Evolutionary conservation across 306 rosid species (phyloP).

Genomic region (Hippophae gyantsensis): DNA sequence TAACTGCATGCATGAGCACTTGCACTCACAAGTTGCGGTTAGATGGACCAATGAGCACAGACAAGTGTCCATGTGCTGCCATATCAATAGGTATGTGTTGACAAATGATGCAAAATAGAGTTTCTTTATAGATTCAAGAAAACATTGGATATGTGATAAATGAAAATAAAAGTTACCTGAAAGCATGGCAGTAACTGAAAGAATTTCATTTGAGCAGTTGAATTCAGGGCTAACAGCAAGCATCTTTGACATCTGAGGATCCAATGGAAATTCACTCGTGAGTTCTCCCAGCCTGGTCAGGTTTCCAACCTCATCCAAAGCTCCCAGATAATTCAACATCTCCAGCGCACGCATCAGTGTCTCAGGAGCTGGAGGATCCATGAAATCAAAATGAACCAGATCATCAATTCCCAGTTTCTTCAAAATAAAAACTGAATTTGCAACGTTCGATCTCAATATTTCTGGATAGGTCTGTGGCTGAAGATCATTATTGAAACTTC

Average conservation of each 20-base stretch:
- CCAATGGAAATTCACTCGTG: conserved; percentile 69
- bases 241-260: conserved; percentile 86
- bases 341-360: conserved; percentile 71
- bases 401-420: conserved; percentile 68
- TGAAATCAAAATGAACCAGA: conserved; percentile 67
- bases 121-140: conserved; percentile 26
- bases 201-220: conserved; percentile 68
- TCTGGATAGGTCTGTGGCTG: conserved; percentile 66
- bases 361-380: conserved; percentile 84
- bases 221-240: conserved; percentile 63
- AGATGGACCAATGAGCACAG: conserved; percentile 36
- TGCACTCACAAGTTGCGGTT: conserved; percentile 29
- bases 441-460: conserved; percentile 65
- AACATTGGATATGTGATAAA: conserved; percentile 1
- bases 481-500: conserved; percentile 53
- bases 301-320: conserved; percentile 67
- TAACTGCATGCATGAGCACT: conserved; percentile 41
- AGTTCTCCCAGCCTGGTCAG: conserved; percentile 60
- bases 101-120: conserved; percentile 27
- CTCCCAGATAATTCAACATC: conserved; percentile 68
- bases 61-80: conserved; percentile 22
- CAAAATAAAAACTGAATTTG: conserved; percentile 62
- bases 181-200: conserved; percentile 61
- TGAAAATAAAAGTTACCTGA: conserved; percentile 49
- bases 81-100: conserved; percentile 29